phyloP scores from a whole-genome alignment of 2,329 filamentous ascomycete species.

The Ascochyta viciae-villosae region DNA sequence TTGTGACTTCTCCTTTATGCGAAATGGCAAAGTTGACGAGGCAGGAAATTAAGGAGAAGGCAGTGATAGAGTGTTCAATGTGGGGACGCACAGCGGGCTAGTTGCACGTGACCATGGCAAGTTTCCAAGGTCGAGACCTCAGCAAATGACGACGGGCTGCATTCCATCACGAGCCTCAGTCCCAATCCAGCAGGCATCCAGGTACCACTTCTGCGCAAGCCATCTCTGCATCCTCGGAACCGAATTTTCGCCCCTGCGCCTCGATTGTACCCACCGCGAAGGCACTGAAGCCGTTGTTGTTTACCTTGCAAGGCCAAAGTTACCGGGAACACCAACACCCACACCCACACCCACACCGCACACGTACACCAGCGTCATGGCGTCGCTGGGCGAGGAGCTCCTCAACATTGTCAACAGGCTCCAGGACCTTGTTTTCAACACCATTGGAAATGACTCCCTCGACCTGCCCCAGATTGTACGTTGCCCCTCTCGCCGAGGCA shows the following conservation, averaged over 20 bases:
- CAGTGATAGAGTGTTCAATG: constrained; percentile 6
- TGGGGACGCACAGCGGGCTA: constrained; percentile 3
- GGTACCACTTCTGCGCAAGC: constrained; percentile 10
- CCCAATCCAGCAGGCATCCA: constrained; percentile 21
- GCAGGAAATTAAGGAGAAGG: constrained; percentile 33
- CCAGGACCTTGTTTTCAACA: constrained; percentile 99
- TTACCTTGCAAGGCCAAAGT: constrained; percentile 26
- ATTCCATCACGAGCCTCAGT: constrained; percentile 34
- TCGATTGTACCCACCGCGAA: constrained; percentile 11
- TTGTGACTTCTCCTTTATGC: constrained; percentile 33
- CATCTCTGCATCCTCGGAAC: constrained; percentile 6
- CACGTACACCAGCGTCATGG: constrained; percentile 65
- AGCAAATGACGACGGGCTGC: constrained; percentile 35
- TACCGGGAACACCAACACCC: constrained; percentile 25
- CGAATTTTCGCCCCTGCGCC: constrained; percentile 18
- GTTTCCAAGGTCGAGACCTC: too few species aligned
- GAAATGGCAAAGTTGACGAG: constrained; percentile 11
- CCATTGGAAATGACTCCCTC: constrained; percentile 97
- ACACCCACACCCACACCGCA: background rate
- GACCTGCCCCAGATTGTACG: constrained; percentile 98
- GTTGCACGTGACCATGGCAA: constrained; percentile 1
- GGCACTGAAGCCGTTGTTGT: constrained; percentile 26
- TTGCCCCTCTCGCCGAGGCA: constrained; percentile 55
- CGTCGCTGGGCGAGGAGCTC: constrained; percentile 93
- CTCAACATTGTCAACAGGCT: constrained; percentile 96